Base-by-base conservation (phyloP, 495 filamentous ascomycete species). In the Barbatosphaeria neglecta region DNA sequence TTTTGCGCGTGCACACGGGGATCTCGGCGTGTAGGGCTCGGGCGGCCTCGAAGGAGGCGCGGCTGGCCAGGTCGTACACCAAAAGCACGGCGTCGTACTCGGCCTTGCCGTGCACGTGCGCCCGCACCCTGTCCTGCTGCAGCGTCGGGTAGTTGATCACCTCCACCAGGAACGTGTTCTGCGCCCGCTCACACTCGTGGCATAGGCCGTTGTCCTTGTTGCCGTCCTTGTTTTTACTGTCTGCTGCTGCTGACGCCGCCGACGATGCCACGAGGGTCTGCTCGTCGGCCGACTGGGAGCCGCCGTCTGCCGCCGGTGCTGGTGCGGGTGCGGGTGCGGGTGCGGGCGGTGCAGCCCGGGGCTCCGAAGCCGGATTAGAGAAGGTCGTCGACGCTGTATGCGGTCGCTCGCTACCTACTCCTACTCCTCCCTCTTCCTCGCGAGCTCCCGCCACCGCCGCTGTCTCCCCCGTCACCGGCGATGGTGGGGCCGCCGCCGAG, bases 61-160 rank as follows among this genome's bases (percentile, higher is more conserved):
- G 56, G 41, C 28, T 47, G 23, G 28, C 38, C 16, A 59, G 44
- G 45, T 55, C 52, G 53, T 59, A 59, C 22, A 59, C 47, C 17
- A 59, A 48, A 7, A 59, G 43, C n/a, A 59, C 45, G 20, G 56
- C 56, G 40, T 59, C 56, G 44, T 53, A 59, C 18, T 45, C 48
- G 0, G 39, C 43, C 27, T 39, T 49, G 10, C 53, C 39, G 40
- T 46, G 46, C 7, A 50, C 18, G 4, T 44, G 43, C 11, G 46
- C 22, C 6, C 53, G 53, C 4, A 37, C 38, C 22, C 37, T 44
- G 27, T 28, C 38, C 25, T 24, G 16, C 16, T 58, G 52, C 13
- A 58, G 50, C 37, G 20, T 41, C 2, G 55, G 55, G 46, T 51
- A 47, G 50, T 59, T 59, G 31, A 46, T 51, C 7, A 59, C n/a